phyloP scores from a whole-genome alignment of 805 yeast species.

The Ogataea neopini region DNA sequence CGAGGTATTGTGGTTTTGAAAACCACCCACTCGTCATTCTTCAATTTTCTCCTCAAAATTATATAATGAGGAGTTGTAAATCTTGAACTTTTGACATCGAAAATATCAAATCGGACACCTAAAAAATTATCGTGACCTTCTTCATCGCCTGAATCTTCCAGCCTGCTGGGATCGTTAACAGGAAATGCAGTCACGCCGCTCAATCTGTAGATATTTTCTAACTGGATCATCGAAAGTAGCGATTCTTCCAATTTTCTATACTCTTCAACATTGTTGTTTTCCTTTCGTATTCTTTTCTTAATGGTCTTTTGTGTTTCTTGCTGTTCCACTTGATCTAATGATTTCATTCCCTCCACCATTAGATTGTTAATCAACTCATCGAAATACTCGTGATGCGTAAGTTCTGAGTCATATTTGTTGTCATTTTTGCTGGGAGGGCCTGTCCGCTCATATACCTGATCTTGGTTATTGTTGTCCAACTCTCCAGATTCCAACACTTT shows the following conservation, averaged over 20 bases:
- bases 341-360: conserved; percentile 25
- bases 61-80: conserved; percentile 49
- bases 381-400: conserved; percentile 33
- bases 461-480: neutral
- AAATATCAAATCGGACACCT: conserved; percentile 54
- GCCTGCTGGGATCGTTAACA: conserved; percentile 37
- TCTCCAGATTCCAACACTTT: neutral
- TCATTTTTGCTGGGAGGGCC: conserved; percentile 9
- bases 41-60: conserved; percentile 36
- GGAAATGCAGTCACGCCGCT: conserved; percentile 56
- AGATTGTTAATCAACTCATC: conserved; percentile 30
- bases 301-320: conserved; percentile 7
- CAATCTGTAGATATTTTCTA: conserved; percentile 49
- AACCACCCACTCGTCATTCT: conserved; percentile 33
- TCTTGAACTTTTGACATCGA: conserved; percentile 28
- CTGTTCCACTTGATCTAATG: conserved; percentile 15
- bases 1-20: conserved; percentile 39
- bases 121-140: conserved; percentile 32
- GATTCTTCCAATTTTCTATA: conserved; percentile 18
- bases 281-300: conserved; percentile 7
- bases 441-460: conserved; percentile 5
- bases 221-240: conserved; percentile 36
- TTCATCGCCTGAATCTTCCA: conserved; percentile 6
- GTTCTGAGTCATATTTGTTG: conserved; percentile 17
- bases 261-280: conserved; percentile 6